Conservation (phyloP, 1,284 basidiomycete species). For the Fomitopsis palustris region DNA sequence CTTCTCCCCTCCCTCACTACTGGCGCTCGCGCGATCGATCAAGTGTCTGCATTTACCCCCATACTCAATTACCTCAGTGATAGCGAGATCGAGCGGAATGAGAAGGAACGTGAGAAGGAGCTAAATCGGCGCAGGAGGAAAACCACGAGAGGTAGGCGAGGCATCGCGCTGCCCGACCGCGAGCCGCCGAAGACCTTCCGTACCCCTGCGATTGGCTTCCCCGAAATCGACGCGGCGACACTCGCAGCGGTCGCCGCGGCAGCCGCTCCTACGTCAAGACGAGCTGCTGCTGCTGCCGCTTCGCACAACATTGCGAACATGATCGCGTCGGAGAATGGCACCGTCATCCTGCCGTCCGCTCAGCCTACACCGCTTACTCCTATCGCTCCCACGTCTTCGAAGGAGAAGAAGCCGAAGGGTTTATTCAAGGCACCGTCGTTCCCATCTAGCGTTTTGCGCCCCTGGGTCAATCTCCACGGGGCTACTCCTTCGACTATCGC, state of each 20-base stretch:
- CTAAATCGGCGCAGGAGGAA: constrained; percentile 82
- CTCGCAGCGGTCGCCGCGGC: constrained; percentile 60
- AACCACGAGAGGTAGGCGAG: constrained; percentile 85
- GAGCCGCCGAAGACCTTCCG: constrained; percentile 92
- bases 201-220: constrained; percentile 82
- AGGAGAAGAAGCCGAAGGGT: constrained; percentile 69
- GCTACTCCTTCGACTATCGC: constrained; percentile 65
- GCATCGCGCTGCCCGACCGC: constrained; percentile 89
- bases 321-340: constrained; percentile 80
- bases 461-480: constrained; percentile 53
- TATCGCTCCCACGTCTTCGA: constrained; percentile 35
- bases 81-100: constrained; percentile 84
- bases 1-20: constrained; percentile 81
- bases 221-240: constrained; percentile 68
- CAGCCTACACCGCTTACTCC: constrained; percentile 43
- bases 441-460: constrained; percentile 49
- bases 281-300: constrained; percentile 84
- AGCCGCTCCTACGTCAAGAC: constrained; percentile 63
- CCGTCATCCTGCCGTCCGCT: constrained; percentile 47
- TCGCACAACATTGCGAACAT: constrained; percentile 78
- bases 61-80: constrained; percentile 87
- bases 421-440: constrained; percentile 69
- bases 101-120: constrained; percentile 93
- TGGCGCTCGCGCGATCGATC: constrained; percentile 68
- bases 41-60: constrained; percentile 82